Evolutionary conservation across 148 eudicot genomes (phyloP), one percentile per base, ranked within the genome.

Genomic region (Agrostemma githago): DNA sequence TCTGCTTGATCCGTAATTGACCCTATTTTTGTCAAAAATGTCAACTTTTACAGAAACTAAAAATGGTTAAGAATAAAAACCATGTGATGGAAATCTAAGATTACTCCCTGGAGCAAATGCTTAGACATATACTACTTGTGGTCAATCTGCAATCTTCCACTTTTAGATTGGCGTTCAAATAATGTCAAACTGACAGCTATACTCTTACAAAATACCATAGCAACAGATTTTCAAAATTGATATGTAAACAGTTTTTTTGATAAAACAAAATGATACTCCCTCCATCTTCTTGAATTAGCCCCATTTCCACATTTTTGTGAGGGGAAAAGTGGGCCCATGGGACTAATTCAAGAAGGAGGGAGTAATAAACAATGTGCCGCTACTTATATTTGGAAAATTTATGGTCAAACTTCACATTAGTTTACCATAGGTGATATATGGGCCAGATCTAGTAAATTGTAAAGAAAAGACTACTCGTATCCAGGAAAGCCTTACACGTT

Each of bases 401-500:
- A 48, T 48, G 0, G 54, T 48, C 54, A 48, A 48, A 48, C 14
- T 48, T 48, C 54, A 48, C 54, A 48, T 48, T 48, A 48, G 12
- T 48, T 48, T 8, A 10, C 54, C 54, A 10, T 48, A 14, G 14
- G 12, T 48, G 9, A 48, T 48, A 48, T 10, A 11, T 48, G 12
- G 3, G 54, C 8, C 12, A 4, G 15, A 48, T 11, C 14, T 48
- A 48, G 34, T 41, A 70, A 21, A 41, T 8, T 5, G 60, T 38
- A 56, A 56, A 34, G 21, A 59, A 41, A 76, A 76, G 61, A 14
- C 39, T 39, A 46, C 3, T 34, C 8, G 9, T 76, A 39, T 74
- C 64, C 76, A 62, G n/a, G 62, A 70, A 42, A 79, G 64, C 65
- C 90, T 86, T 90, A 95, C 99, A 71, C 89, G 89, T 74, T 78